Base-by-base conservation (phyloP, 2,329 filamentous ascomycete species). In the Hymenoscyphus fraxineus region DNA sequence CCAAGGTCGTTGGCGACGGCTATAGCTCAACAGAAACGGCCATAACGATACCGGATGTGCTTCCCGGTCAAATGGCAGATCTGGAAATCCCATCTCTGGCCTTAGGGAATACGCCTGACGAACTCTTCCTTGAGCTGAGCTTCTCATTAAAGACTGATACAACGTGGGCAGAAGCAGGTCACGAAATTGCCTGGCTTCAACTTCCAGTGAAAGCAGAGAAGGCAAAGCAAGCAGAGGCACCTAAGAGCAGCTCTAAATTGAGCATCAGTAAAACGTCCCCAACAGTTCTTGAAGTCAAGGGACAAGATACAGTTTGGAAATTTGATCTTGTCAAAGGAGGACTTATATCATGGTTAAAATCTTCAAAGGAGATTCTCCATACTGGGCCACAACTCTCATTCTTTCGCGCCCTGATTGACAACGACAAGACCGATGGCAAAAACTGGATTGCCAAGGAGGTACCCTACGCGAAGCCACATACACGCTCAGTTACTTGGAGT, bases 381-480 rank as follows among this genome's bases (percentile, higher is more conserved):
- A 7, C 74, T 76, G 3, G 80, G 78, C 27, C 73, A 81, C 16
- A 70, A 74, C 79, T 83, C 1, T 78, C 79, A 6, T 85, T 90
- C 75, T 89, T 86, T 81, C 84, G 87, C 4, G 84, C 87, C 0
- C 81, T 82, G 15, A 90, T 87, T 0, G 85, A 90, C 74, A 90
- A 90, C 69, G 88, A 90, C 40, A 32, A 54, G 4, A 54, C 54
- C 6, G 47, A 57, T 19, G 63, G 58, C n/a, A 31, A 41, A 15
- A 40, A 56, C 27, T 64, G 63, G 63, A 54, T 44, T 6, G 12
- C 32, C 4, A 58, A 56, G 27, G 70, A 77, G 78, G 0, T 85
- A 7, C 76, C 84, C 63, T 71, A 70, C 1, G 72, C 85, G 35
- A 79, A 79, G 1, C 78, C 77, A 44, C 80, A 82, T 56, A 76